Conservation (phyloP, 1,139 yeast genomes). For the Candida glucosophila region DNA sequence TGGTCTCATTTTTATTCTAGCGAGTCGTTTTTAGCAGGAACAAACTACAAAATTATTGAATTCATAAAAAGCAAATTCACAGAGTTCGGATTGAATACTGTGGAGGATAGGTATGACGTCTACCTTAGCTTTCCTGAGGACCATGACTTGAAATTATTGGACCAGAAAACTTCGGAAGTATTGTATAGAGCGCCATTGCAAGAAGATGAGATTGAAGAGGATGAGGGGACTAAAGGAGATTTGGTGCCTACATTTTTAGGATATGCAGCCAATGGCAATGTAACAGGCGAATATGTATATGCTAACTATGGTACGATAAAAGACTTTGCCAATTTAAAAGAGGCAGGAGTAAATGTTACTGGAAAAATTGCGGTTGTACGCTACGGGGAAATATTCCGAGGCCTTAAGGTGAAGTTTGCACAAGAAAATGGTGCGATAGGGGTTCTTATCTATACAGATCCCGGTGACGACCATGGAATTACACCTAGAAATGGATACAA, state of each 20-base stretch:
- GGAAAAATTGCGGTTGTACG: slow-evolving; percentile 37
- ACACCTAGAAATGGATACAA: slow-evolving; percentile 37
- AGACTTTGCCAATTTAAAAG: slow-evolving; percentile 26
- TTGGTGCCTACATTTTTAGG: slow-evolving; percentile 37
- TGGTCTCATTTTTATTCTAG: slow-evolving; percentile 51
- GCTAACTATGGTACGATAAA: slow-evolving; percentile 32
- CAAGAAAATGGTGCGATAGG: slow-evolving; percentile 41
- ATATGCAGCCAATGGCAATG: slow-evolving; percentile 42
- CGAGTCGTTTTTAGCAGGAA: slow-evolving; percentile 68
- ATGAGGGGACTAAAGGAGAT: slow-evolving; percentile 48
- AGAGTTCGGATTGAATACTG: slow-evolving; percentile 50
- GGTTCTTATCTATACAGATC: slow-evolving; percentile 35
- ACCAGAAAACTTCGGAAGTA: slow-evolving; percentile 18
- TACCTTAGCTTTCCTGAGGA: slow-evolving; percentile 46
- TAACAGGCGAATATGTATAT: slow-evolving; percentile 35
- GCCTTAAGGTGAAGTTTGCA: slow-evolving; percentile 40
- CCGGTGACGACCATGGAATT: slow-evolving; percentile 35
- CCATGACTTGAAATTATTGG: slow-evolving; percentile 35
- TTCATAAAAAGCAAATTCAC: slow-evolving; percentile 57
- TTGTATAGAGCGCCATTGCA: slow-evolving; percentile 55
- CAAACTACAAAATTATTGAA: slow-evolving; percentile 51
- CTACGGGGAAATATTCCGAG: slow-evolving; percentile 35
- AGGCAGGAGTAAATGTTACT: slow-evolving; percentile 26
- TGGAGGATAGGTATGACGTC: slow-evolving; percentile 48
- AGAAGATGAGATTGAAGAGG: slow-evolving; percentile 68